phyloP scores from a whole-genome alignment of 768 basidiomycete genomes.

The Lactarius sanguifluus region DNA sequence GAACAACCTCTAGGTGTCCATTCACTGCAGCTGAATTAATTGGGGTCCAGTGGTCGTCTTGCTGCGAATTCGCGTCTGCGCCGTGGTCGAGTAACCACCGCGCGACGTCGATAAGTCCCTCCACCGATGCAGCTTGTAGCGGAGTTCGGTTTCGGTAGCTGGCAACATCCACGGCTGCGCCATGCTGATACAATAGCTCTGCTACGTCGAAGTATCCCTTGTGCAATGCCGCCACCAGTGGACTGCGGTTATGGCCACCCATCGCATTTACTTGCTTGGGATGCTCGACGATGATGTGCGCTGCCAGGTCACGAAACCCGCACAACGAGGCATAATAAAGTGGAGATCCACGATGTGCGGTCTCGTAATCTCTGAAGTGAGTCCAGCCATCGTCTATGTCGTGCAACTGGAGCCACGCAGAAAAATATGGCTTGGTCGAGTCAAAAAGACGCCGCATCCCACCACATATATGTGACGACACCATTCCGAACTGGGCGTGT shows the following conservation, averaged over 20 bases:
- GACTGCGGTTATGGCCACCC: neutral
- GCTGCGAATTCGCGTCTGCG: neutral
- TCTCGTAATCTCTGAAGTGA: neutral
- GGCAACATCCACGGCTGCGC: neutral
- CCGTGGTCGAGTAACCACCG: neutral
- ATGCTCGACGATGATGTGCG: neutral
- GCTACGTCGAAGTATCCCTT: neutral
- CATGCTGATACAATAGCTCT: neutral
- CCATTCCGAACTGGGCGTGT: neutral
- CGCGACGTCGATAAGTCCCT: neutral
- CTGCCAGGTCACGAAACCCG: neutral
- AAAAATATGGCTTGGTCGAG: neutral
- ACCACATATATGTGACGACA: neutral
- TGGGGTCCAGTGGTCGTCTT: neutral
- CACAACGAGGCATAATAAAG: neutral
- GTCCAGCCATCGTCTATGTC: neutral
- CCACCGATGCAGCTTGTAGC: neutral
- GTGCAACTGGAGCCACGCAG: neutral
- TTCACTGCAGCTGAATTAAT: neutral
- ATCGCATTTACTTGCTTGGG: neutral
- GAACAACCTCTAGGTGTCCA: neutral
- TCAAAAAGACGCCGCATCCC: neutral
- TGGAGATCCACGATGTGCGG: neutral
- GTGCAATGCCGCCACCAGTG: neutral
- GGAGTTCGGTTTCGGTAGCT: neutral